Conservation (phyloP, 2,329 filamentous ascomycete species). For the Cercospora canescens region DNA sequence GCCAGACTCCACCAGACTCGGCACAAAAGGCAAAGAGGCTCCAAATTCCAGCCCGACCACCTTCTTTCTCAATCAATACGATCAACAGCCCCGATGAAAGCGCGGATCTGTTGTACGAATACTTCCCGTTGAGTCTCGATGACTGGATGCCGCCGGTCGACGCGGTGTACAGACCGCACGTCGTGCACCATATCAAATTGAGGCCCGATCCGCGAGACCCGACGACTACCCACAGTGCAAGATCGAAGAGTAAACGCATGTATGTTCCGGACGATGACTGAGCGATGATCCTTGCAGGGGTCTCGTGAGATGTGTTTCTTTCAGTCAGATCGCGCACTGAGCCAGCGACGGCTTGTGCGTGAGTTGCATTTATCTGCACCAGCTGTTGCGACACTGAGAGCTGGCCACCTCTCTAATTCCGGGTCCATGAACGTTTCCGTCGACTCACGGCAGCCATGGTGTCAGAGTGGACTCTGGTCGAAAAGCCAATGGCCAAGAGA, state of each 20-base stretch:
- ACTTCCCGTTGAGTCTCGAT: constrained; percentile 87
- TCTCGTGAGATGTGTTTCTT: background rate
- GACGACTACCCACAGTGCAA: constrained; percentile 25
- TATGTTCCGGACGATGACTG: constrained; percentile 10
- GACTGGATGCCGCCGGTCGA: constrained; percentile 93
- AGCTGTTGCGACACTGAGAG: background rate
- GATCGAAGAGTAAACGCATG: constrained; percentile 17
- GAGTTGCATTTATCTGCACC: background rate
- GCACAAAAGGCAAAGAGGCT: constrained; percentile 26
- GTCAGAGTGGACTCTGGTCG: too few species aligned
- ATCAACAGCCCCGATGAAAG: constrained; percentile 70
- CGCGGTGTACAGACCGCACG: constrained; percentile 86
- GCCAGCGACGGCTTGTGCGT: background rate
- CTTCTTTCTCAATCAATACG: constrained; percentile 49
- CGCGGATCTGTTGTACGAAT: constrained; percentile 86
- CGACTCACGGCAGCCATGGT: too few species aligned
- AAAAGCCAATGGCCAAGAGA: too few species aligned
- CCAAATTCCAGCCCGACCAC: constrained; percentile 40
- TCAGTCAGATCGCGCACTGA: background rate
- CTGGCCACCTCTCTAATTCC: background rate
- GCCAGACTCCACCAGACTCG: constrained; percentile 24
- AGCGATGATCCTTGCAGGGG: constrained; percentile 20
- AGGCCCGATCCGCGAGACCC: constrained; percentile 49
- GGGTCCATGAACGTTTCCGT: too few species aligned
- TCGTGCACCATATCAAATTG: constrained; percentile 79